These are phyloP conservation scores for Collybiopsis confluens DNA, from an alignment of 768 basidiomycete species.

Conservation along the genomic window DNA sequence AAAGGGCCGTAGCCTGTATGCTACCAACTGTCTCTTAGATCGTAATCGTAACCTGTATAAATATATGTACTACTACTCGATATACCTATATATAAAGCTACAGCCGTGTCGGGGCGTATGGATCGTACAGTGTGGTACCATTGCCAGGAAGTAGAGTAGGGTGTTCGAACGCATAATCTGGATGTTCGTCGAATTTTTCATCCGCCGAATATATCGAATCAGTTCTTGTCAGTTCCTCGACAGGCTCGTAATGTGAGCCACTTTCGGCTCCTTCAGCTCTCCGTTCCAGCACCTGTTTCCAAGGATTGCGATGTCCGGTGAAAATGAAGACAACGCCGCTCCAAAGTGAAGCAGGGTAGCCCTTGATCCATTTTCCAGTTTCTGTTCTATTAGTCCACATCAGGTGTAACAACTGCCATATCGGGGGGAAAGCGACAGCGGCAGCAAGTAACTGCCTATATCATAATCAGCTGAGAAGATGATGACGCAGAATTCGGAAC, in stretches of 20 bases:
- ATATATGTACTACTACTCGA: neutral
- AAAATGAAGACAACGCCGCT: conserved; percentile 8
- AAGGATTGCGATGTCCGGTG: conserved; percentile 11
- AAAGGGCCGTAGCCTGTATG: no score
- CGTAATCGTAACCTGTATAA: no score
- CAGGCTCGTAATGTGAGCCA: neutral
- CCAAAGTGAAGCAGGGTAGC: conserved; percentile 9
- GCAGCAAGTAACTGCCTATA: conserved; percentile 3
- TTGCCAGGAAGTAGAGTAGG: no score
- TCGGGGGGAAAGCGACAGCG: neutral
- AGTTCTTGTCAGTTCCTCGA: neutral
- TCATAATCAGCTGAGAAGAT: neutral
- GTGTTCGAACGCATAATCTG: no score
- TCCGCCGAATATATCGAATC: neutral
- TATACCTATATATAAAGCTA: neutral
- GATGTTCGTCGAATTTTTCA: neutral
- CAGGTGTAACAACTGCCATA: conserved; percentile 3
- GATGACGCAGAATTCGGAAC: neutral
- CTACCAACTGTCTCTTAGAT: no score
- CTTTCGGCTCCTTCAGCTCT: neutral
- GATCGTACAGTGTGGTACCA: neutral
- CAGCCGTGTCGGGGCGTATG: neutral
- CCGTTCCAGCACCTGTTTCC: conserved; percentile 2
- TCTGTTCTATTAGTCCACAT: neutral
- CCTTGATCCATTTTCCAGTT: neutral